phyloP scores from a whole-genome alignment of 2,329 filamentous ascomycete species.

The Fusarium proliferatum region DNA sequence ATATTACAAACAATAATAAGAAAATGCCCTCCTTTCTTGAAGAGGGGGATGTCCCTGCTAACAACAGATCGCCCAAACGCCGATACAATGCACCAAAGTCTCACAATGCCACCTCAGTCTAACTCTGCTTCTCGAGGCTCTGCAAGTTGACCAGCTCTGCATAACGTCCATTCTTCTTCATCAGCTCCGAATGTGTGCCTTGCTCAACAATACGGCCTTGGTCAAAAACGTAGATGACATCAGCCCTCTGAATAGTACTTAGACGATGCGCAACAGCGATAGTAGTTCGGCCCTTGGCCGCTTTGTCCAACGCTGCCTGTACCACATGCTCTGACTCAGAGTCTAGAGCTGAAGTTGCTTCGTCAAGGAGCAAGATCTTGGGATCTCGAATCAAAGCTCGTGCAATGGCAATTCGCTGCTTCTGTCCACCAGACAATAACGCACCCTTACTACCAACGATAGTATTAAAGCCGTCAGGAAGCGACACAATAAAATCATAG shows the following conservation, averaged over 20 bases:
- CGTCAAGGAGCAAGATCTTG: slow-evolving; percentile 84
- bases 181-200: slow-evolving; percentile 81
- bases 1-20: slow-evolving; percentile 16
- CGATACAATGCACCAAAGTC: slow-evolving; percentile 20
- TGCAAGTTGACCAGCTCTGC: slow-evolving; percentile 84
- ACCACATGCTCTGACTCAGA: slow-evolving; percentile 83
- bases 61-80: slow-evolving; percentile 25
- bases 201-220: slow-evolving; percentile 86
- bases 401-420: slow-evolving; percentile 94
- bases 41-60: slow-evolving; percentile 1
- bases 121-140: slow-evolving; percentile 72
- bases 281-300: slow-evolving; percentile 86
- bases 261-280: slow-evolving; percentile 94
- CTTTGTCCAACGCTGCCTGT: slow-evolving; percentile 82
- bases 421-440: slow-evolving; percentile 89
- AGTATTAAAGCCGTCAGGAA: slow-evolving; percentile 88
- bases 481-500: slow-evolving; percentile 87
- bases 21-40: not conserved
- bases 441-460: slow-evolving; percentile 88
- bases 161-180: slow-evolving; percentile 77
- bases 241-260: slow-evolving; percentile 93
- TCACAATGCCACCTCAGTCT: slow-evolving; percentile 9
- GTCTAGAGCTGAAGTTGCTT: slow-evolving; percentile 82
- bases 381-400: slow-evolving; percentile 91
- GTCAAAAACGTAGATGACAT: slow-evolving; percentile 97